Evolutionary conservation across 106 monocot species (phyloP), one percentile per base, ranked within the genome.

Genomic region (Dioscorea dumetorum): DNA sequence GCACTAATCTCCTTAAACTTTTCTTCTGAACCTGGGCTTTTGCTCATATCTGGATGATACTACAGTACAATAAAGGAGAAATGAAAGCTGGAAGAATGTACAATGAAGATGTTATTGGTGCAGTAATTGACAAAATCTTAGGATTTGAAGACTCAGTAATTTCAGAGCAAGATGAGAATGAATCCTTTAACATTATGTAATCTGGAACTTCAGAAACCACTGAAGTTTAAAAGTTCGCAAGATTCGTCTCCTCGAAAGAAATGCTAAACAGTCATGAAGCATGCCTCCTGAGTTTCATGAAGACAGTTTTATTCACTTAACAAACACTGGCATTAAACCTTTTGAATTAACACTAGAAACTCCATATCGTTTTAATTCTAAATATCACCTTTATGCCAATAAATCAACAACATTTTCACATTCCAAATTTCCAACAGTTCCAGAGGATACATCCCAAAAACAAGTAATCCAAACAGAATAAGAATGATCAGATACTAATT

Each of bases 31-130:
- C 87, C 93, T 60, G 86, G 85, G 31, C 52, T 83, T 71, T 90
- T 99, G 63, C 88, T 93, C 92, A 99, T 90, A 79, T 99, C 99
- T 60, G 99, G 99, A 87, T 99, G 99, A 79, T 93, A 99, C 99
- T 99, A 73, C 22, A 69, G 62, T 48, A 20, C 53, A 74, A 63
- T n/a, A 77, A 72, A 62, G 3, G 19, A 54, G 18, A 54, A 54
- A 54, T 54, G 54, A 54, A 54, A 18, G 15, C 4, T 19, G 15
- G 54, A 54, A 54, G 18, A 54, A 41, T 41, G 41, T 41, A 6
- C 15, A 54, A 54, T 54, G 19, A 54, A 54, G 15, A 54, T 54
- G 3, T 19, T 54, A 54, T 13, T 54, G 13, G 54, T 54, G 18
- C 5, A 12, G 54, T 19, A 12, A 8, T 6, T 41, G 41, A 41